Base-by-base conservation (phyloP, 352 stramenopile species). In the Globisporangium canariense region DNA sequence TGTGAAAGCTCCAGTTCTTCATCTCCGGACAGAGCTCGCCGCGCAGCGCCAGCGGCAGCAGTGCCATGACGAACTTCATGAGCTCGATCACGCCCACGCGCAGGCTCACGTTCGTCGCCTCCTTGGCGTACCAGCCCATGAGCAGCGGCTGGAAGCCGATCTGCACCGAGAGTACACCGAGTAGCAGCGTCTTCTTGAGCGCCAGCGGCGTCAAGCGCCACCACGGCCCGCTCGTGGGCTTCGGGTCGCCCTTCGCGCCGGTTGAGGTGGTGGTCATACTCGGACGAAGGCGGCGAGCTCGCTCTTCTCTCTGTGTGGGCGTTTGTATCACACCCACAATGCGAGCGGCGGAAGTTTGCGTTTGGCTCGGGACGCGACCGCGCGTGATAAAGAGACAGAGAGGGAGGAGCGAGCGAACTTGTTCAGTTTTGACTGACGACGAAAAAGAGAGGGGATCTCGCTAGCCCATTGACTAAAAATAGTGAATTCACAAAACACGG, bases 71-170 rank as follows among this genome's bases (percentile, higher is more conserved):
- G 13, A 91, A 63, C 68, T 94, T 94, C 47, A 93, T 72, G 25
- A 80, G 16, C 66, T 93, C 83, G 68, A 91, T 88, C 25, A 93
- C 82, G 30, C 78, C 80, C 43, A 94, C 83, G 50, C 84, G 81
- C 22, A 92, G 68, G n/a, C 77, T 70, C 30, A 92, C 75, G 65
- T 91, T 78, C 3, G 69, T 71, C 1, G 81, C 76, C 46, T 88
- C 74, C 9, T 66, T 76, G 18, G 78, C 81, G 70, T 83, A 94
- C 81, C 80, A 90, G 40, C 76, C 73, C 78, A 91, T 91, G 62
- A 92, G 77, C 67, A 91, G 69, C 38, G 84, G 86, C 64, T 94
- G 83, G 53, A 87, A 78, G 30, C 86, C 86, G 43, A 94, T 87
- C 66, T 93, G 84, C 45, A 90, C 62, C 51, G 82, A 81, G 25